Base-by-base conservation (phyloP, 2,329 filamentous ascomycete genomes). In the Didymella exigua region DNA sequence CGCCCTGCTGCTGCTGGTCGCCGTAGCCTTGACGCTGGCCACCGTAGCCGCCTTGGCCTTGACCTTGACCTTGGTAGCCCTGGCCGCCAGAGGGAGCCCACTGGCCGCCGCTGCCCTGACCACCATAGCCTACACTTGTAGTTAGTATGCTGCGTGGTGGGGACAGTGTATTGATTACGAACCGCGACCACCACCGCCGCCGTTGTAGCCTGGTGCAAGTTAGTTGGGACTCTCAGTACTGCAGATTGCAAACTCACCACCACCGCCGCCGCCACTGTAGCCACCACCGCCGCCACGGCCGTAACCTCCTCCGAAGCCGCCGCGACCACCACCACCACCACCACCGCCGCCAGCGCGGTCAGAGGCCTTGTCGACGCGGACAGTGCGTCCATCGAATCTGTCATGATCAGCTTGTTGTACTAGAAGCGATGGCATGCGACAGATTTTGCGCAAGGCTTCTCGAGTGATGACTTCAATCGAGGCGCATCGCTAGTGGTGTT, bases 351-450 rank as follows among this genome's bases (percentile, higher is more conserved):
- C 81, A 48, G 86, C 84, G 48, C 83, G 84, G 77, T 97, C 93
- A 54, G 91, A 93, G 59, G 93, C 95, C 78, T 93, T 96, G 80
- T 98, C 93, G 63, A 99, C 93, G 67, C 93, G 92, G 75, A 99
- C 97, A 63, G 86, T 87, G 68, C 93, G 91, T 62, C 93, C 93
- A 77, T 98, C 93, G 77, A 98, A 96, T 70, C 93, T 96, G 65
- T 46, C 50, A 27, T 19, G 14, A 52, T 73, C 37, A 72, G 63
- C 43, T 45, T 13, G 11, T 44, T 31, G 24, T 6, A 38, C 10
- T 7, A 11, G 14, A 5, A 14, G 18, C 4, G 13, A 16, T 18
- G 16, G 4, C 4, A 3, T 41, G 46, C 27, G 24, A 48, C 30
- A 34, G 8, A 13, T 33, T 24, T 23, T 16, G 31, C 9, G 26